These are phyloP conservation scores for Microdochium nivale DNA, from an alignment of 2,329 filamentous ascomycete species.

Conservation along the genomic window DNA sequence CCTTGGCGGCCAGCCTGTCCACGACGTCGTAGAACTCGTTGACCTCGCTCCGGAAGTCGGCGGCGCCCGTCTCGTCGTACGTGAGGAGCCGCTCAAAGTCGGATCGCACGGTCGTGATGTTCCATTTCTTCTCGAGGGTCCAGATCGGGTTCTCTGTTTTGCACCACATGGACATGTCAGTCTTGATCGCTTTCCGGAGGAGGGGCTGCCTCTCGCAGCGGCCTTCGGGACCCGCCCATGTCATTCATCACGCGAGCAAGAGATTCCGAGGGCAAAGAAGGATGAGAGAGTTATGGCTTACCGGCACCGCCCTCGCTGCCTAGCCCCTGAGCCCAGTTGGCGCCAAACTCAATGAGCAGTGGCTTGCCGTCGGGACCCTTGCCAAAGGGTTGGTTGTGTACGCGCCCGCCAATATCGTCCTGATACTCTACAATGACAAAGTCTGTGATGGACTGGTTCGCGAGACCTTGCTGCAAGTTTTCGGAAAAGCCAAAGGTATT, in stretches of 20 bases:
- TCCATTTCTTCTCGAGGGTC: slow-evolving; percentile 51
- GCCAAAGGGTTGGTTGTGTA: slow-evolving; percentile 50
- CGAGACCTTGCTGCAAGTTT: slow-evolving; percentile 38
- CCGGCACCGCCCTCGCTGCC: slow-evolving; percentile 13
- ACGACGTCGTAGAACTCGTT: slow-evolving; percentile 35
- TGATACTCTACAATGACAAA: slow-evolving; percentile 60
- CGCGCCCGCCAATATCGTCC: slow-evolving; percentile 52
- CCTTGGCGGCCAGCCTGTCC: slow-evolving; percentile 35
- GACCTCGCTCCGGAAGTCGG: slow-evolving; percentile 41
- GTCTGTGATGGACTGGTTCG: slow-evolving; percentile 51
- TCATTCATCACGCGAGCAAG: no score
- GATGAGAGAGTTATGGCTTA: no score
- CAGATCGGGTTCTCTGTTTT: slow-evolving; percentile 51
- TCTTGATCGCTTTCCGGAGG: no score
- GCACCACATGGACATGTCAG: no score
- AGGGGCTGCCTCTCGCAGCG: no score
- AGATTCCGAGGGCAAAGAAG: no score
- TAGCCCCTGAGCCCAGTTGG: slow-evolving; percentile 48
- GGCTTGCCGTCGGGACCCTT: slow-evolving; percentile 30
- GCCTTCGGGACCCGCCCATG: no score
- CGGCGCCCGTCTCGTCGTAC: slow-evolving; percentile 48
- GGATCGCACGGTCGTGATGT: slow-evolving; percentile 45
- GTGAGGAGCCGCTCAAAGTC: slow-evolving; percentile 50
- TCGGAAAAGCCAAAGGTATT: no score
- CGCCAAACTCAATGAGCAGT: slow-evolving; percentile 48